Evolutionary conservation across 352 stramenopile species (phyloP).

Genomic region (Phytophthora pisi): DNA sequence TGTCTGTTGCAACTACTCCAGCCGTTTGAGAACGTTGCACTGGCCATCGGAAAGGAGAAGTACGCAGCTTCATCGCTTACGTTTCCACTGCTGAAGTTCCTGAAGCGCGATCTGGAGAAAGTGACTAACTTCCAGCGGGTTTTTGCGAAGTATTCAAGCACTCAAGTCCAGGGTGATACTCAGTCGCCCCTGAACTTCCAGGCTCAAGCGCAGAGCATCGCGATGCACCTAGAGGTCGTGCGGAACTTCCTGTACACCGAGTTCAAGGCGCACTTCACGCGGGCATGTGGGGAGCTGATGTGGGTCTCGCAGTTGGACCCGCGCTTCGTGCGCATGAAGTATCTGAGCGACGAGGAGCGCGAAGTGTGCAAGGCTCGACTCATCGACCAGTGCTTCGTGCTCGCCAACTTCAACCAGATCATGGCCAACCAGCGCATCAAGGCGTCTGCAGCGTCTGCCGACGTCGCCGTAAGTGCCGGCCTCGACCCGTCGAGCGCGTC

Average conservation of each 20-base stretch:
- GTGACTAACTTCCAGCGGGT: conserved; percentile 51
- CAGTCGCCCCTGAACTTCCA: conserved; percentile 21
- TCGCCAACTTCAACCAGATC: conserved; percentile 46
- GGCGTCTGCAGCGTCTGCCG: conserved; percentile 5
- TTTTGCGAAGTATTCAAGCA: conserved; percentile 33
- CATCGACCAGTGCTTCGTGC: conserved; percentile 46
- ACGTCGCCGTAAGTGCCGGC: conserved; percentile 8
- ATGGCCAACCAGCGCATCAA: conserved; percentile 46
- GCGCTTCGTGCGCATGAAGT: conserved; percentile 57
- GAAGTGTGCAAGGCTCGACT: conserved; percentile 44
- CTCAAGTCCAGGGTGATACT: neutral
- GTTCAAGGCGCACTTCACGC: conserved; percentile 45
- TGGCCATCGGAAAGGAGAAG: conserved; percentile 51
- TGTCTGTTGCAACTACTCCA: conserved; percentile 48
- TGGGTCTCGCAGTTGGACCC: conserved; percentile 60
- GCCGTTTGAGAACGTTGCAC: conserved; percentile 54
- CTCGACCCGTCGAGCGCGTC: conserved; percentile 31
- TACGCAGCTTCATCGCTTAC: conserved; percentile 45
- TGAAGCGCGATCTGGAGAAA: conserved; percentile 56
- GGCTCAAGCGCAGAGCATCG: conserved; percentile 33
- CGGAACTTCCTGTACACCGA: conserved; percentile 45
- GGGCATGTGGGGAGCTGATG: conserved; percentile 44
- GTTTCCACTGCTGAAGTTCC: conserved; percentile 48
- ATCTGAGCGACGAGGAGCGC: conserved; percentile 50
- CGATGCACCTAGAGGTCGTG: conserved; percentile 36